Conservation (phyloP, 2,329 filamentous ascomycete genomes). For the Didymella segeticola region DNA sequence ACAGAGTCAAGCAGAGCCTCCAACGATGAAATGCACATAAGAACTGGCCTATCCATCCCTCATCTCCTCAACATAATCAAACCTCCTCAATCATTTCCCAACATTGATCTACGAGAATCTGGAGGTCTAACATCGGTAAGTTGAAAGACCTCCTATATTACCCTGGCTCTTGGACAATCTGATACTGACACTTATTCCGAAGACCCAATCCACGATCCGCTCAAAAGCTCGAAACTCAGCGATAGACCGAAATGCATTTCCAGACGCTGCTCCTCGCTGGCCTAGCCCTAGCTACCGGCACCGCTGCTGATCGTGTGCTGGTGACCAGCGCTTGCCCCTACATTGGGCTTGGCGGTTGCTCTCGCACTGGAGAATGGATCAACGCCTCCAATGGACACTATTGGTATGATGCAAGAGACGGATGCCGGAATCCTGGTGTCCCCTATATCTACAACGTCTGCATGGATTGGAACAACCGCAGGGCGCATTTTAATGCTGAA, state of each 20-base stretch:
- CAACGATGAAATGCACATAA: not conserved
- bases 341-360: not conserved
- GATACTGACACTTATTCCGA: not conserved
- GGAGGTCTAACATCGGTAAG: not conserved
- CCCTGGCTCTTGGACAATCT: not conserved
- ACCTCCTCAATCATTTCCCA: not conserved
- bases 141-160: not conserved
- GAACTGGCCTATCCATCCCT: not conserved
- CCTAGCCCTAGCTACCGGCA: not conserved
- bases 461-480: not conserved
- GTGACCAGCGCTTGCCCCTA: not conserved
- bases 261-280: not conserved
- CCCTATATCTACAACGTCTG: not conserved
- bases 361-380: not conserved
- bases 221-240: not conserved
- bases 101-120: too few relatives aligned
- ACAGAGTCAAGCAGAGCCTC: not conserved
- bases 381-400: not conserved
- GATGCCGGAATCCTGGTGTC: not conserved
- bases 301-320: not conserved
- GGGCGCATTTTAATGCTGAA: not conserved
- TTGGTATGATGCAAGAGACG: not conserved
- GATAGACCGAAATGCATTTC: not conserved
- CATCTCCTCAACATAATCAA: not conserved
- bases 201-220: not conserved